Percentiles rank a stretch among this genome's conserved stretches.
Conservation (phyloP, 768 basidiomycete species). For the Tricholoma saponaceum region DNA sequence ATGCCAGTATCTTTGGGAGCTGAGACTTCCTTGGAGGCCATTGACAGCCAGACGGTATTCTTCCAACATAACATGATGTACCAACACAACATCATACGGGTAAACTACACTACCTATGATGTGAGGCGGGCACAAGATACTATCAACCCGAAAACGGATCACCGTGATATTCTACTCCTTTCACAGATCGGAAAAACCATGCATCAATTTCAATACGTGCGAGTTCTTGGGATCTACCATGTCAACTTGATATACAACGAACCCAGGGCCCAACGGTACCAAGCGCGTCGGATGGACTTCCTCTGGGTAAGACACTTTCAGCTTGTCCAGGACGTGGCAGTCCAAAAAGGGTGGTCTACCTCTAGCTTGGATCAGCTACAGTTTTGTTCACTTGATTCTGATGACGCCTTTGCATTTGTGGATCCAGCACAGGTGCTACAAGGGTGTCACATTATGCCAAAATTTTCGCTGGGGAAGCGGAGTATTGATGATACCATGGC, state of each 20-base stretch:
- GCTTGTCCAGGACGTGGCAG: background rate
- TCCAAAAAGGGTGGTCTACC: background rate
- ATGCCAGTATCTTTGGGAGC: no score
- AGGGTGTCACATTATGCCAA: constrained; percentile 14
- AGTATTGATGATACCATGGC: background rate
- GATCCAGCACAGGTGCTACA: constrained; percentile 13
- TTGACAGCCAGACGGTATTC: no score
- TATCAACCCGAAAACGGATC: background rate
- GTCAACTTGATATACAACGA: no score
- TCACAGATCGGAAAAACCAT: background rate
- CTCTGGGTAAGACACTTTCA: background rate
- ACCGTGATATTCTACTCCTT: background rate
- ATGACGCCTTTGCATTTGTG: constrained; percentile 13
- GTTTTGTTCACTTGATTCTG: background rate
- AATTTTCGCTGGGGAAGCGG: background rate
- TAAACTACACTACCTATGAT: no score
- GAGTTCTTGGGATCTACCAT: background rate
- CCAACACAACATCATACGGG: background rate
- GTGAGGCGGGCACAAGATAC: background rate
- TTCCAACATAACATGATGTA: background rate
- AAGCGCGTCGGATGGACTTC: background rate
- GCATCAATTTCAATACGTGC: background rate
- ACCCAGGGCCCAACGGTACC: background rate
- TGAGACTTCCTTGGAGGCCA: no score
- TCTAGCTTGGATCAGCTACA: background rate